phyloP scores from a whole-genome alignment of 176 grass and related monocot species.

The Alopecurus myosuroides region DNA sequence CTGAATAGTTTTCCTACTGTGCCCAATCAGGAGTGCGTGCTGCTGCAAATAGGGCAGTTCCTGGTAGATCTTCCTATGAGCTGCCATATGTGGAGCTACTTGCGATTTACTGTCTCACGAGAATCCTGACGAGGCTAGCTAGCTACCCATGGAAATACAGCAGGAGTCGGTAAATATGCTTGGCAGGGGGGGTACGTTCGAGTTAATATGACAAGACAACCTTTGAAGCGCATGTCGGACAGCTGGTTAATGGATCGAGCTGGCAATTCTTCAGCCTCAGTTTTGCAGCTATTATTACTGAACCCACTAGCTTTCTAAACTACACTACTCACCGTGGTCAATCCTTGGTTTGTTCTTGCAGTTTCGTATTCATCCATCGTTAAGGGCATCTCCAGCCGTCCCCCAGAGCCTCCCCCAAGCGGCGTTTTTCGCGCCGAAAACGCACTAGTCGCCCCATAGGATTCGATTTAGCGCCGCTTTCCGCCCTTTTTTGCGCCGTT shows the following conservation, averaged over 20 bases:
- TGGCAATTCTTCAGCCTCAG: neutral
- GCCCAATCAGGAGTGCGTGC: neutral
- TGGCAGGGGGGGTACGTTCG: neutral
- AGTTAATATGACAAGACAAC: constrained; percentile 1
- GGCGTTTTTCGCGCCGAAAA: too few species aligned
- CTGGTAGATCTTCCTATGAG: too few species aligned
- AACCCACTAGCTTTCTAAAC: too few species aligned
- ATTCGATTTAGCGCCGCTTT: too few species aligned
- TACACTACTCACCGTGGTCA: too few species aligned
- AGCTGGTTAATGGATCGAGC: neutral
- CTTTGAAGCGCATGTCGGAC: neutral
- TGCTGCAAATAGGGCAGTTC: neutral
- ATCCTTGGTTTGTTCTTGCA: too few species aligned
- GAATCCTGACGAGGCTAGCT: neutral
- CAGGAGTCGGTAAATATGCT: neutral
- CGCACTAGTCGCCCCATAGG: too few species aligned
- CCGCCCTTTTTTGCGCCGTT: too few species aligned
- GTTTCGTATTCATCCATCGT: too few species aligned
- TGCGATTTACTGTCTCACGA: neutral
- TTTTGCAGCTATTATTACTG: neutral
- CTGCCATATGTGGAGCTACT: neutral
- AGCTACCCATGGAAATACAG: too few species aligned
- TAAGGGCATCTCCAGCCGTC: too few species aligned
- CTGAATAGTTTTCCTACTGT: neutral
- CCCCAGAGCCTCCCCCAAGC: too few species aligned